Percentiles rank a stretch among this genome's conserved stretches.
phyloP scores from a whole-genome alignment of 2,329 filamentous ascomycete species.

The Pyrenophora teres region DNA sequence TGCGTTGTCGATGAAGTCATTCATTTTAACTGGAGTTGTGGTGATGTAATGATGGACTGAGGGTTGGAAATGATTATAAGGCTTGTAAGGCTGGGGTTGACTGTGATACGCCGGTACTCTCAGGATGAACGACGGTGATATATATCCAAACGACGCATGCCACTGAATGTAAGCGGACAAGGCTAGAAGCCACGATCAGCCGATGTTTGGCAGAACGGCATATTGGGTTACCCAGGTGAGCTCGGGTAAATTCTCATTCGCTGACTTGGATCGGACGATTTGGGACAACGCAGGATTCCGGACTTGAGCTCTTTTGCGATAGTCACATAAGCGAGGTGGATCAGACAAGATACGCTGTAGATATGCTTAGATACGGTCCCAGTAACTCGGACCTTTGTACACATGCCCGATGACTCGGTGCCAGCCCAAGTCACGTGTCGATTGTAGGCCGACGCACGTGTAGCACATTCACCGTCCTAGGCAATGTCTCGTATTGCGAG shows the following conservation, averaged over 20 bases:
- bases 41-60: not conserved
- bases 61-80: too few species aligned
- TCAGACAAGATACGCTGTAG: too few species aligned
- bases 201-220: not conserved
- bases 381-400: too few species aligned
- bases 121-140: too few species aligned
- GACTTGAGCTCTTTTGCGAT: not conserved
- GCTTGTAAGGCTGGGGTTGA: too few species aligned
- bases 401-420: too few species aligned
- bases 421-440: not conserved
- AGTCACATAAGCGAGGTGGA: too few species aligned
- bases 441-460: not conserved
- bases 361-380: too few species aligned
- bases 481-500: too few species aligned
- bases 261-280: not conserved
- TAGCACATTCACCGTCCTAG: not conserved
- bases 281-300: not conserved
- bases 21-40: not conserved
- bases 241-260: slow-evolving; percentile 2
- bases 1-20: not conserved
- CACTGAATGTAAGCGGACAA: not conserved
- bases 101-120: too few species aligned
- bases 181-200: not conserved
- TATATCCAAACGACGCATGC: too few species aligned
- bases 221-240: not conserved